phyloP scores from a whole-genome alignment of 2,329 filamentous ascomycete species.

The Exophiala bonariae region DNA sequence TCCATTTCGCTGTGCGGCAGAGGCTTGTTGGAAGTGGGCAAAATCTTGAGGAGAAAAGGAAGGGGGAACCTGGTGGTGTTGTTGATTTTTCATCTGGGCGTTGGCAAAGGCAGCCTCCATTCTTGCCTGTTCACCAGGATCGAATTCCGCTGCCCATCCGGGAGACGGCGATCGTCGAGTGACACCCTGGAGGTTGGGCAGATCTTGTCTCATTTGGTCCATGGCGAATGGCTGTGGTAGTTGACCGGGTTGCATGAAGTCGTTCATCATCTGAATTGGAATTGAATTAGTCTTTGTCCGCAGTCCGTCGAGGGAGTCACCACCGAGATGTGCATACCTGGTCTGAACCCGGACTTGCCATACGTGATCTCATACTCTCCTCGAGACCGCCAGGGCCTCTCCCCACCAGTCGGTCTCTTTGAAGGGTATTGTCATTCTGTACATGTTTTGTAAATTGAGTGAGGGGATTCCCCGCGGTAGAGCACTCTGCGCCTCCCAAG shows the following conservation, averaged over 20 bases:
- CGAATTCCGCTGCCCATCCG: slow-evolving; percentile 66
- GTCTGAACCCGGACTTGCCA: slow-evolving; percentile 70
- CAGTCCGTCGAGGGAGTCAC: too few relatives aligned
- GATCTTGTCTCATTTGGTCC: slow-evolving; percentile 65
- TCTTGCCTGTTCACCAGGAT: slow-evolving; percentile 61
- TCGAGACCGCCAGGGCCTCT: slow-evolving; percentile 68
- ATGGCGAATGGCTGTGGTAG: slow-evolving; percentile 60
- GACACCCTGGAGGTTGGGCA: slow-evolving; percentile 54
- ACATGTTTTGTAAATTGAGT: slow-evolving; percentile 98
- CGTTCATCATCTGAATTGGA: slow-evolving; percentile 76
- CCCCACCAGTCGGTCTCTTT: slow-evolving; percentile 83
- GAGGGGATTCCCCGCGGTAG: slow-evolving; percentile 90
- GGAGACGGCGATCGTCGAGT: slow-evolving; percentile 55
- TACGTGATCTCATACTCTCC: slow-evolving; percentile 74
- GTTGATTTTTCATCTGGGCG: slow-evolving; percentile 37
- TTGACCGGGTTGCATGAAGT: slow-evolving; percentile 74
- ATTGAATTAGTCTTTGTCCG: background rate
- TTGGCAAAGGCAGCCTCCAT: slow-evolving; percentile 68
- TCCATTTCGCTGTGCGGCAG: slow-evolving; percentile 49
- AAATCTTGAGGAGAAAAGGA: slow-evolving; percentile 83
- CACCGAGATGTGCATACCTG: slow-evolving; percentile 51
- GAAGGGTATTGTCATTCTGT: slow-evolving; percentile 91
- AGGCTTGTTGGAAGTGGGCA: slow-evolving; percentile 71
- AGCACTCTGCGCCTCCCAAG: slow-evolving; percentile 93
- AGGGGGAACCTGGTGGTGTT: slow-evolving; percentile 38